Evolutionary conservation across 192 early-diverging fungal species (phyloP).

Genomic region (Pilaira anomala): DNA sequence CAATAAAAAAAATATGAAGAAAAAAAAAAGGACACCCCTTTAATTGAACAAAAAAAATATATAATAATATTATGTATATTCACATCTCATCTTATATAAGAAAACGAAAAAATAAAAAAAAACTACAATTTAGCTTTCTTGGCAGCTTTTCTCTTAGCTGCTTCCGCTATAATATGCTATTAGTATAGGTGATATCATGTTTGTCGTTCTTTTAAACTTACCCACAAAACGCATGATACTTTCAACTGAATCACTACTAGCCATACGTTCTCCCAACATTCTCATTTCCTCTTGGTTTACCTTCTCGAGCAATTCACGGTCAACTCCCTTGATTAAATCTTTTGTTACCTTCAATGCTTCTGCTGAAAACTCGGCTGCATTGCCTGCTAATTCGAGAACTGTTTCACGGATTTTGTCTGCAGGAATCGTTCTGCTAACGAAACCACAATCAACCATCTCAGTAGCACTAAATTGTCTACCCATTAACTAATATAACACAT

Average conservation of each 20-base stretch:
- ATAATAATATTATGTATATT: too few species aligned
- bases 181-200: background rate
- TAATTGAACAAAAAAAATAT: too few species aligned
- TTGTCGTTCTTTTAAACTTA: conserved; percentile 14
- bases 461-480: conserved; percentile 48
- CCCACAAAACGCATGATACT: conserved; percentile 24
- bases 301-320: conserved; percentile 43
- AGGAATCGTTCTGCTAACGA: conserved; percentile 52
- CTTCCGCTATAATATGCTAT: background rate
- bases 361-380: conserved; percentile 51
- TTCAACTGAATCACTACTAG: conserved; percentile 15
- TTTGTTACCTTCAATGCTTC: conserved; percentile 58
- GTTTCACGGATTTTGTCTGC: conserved; percentile 46
- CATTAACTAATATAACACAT: conserved; percentile 39
- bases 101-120: too few species aligned
- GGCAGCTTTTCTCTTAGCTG: conserved; percentile 1
- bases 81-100: background rate
- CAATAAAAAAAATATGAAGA: too few species aligned
- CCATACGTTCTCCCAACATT: conserved; percentile 42
- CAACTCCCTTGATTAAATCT: conserved; percentile 46
- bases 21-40: too few species aligned
- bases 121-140: background rate
- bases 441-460: conserved; percentile 58
- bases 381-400: conserved; percentile 47
- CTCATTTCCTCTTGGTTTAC: conserved; percentile 57